Evolutionary conservation across 2,329 filamentous ascomycete species (phyloP).

Genomic region (Escovopsis weberi): DNA sequence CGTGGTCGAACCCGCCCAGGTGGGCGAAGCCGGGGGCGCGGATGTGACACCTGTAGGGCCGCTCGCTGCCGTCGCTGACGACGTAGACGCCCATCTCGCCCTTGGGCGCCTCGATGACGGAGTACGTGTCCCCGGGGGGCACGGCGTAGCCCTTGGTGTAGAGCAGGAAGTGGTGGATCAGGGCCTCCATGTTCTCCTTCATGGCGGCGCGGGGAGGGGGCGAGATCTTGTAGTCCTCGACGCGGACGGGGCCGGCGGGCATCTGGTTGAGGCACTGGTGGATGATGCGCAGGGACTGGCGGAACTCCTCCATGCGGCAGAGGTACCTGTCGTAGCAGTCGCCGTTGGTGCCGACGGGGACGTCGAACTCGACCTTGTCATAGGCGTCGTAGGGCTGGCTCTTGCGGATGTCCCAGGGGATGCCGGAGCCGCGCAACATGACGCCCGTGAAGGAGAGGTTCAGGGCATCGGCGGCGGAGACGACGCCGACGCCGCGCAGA

Average conservation of each 20-base stretch:
- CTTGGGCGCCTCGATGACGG: constrained; percentile 97
- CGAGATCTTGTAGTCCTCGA: constrained; percentile 97
- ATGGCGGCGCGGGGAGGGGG: constrained; percentile 93
- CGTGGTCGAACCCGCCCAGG: constrained; percentile 83
- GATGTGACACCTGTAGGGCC: constrained; percentile 96
- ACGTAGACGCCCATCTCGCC: constrained; percentile 98
- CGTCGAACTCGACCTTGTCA: constrained; percentile 94
- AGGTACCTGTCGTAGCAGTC: constrained; percentile 99
- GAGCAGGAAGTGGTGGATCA: constrained; percentile 97
- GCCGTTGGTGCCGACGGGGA: constrained; percentile 89
- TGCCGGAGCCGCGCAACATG: constrained; percentile 92
- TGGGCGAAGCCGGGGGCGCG: constrained; percentile 94
- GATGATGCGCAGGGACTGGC: constrained; percentile 94
- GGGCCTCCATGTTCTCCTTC: constrained; percentile 99
- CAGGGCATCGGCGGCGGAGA: constrained; percentile 82
- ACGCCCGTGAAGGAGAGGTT: constrained; percentile 95
- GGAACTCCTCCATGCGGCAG: constrained; percentile 99
- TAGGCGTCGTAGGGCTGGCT: constrained; percentile 96
- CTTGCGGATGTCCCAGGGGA: constrained; percentile 95
- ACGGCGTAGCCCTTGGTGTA: constrained; percentile 98
- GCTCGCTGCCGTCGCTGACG: constrained; percentile 89
- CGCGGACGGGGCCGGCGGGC: constrained; percentile 82
- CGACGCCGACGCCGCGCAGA: constrained; percentile 81
- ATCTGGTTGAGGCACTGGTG: constrained; percentile 99
- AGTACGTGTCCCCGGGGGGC: constrained; percentile 95